Evolutionary conservation across 2,329 filamentous ascomycete species (phyloP).

Genomic region (Blumeria hordei): DNA sequence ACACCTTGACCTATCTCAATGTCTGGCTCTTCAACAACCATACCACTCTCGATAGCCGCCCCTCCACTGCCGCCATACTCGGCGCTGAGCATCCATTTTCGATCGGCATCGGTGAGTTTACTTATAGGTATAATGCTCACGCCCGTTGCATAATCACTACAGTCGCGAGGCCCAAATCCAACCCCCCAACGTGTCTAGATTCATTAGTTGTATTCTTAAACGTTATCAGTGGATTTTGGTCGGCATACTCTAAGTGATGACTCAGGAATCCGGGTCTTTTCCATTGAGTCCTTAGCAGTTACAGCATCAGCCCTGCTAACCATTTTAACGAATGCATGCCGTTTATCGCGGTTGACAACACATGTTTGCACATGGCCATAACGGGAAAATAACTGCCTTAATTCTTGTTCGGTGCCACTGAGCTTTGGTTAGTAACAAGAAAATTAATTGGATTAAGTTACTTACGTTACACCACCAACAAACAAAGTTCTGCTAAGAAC

Average conservation of each 20-base stretch:
- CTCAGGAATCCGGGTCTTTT: conserved; percentile 47
- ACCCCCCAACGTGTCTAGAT: conserved; percentile 82
- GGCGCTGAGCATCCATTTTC: conserved; percentile 90
- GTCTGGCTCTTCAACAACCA: conserved; percentile 90
- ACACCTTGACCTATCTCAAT: conserved; percentile 97
- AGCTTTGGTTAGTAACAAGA: conserved; percentile 11
- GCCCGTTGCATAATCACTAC: conserved; percentile 82
- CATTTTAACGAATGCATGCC: conserved; percentile 98
- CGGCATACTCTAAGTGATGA: conserved; percentile 18
- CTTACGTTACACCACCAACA: conserved; percentile 80
- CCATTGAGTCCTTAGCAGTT: conserved; percentile 66
- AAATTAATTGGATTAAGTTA: conserved; percentile 9
- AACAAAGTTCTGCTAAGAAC: conserved; percentile 89
- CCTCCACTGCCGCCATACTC: conserved; percentile 86
- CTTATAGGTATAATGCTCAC: conserved; percentile 83
- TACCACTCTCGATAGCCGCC: conserved; percentile 49
- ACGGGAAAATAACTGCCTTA: conserved; percentile 55
- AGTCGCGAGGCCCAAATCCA: conserved; percentile 87
- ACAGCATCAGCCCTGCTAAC: conserved; percentile 68
- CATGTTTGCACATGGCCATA: conserved; percentile 87
- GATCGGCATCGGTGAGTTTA: conserved; percentile 82
- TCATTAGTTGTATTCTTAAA: neutral
- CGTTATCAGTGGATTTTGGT: neutral
- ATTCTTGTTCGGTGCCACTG: conserved; percentile 55
- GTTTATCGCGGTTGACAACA: conserved; percentile 94